These are phyloP conservation scores for Myotisia sp. DNA, from an alignment of 2,329 filamentous ascomycete genomes.

Conservation along the genomic window DNA sequence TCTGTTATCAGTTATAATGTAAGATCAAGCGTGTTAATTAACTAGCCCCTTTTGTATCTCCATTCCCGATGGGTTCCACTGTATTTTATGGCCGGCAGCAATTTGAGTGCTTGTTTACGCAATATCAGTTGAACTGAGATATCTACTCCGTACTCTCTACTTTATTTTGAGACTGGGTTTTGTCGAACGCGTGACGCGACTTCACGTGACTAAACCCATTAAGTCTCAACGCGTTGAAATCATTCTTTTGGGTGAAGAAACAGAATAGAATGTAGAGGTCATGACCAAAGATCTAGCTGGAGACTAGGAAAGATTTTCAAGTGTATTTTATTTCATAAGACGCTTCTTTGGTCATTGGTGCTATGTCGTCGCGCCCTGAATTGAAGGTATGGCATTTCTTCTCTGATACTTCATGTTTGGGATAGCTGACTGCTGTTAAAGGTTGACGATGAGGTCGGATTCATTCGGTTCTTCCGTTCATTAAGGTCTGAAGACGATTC, in stretches of 20 bases:
- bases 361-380: conserved; percentile 9
- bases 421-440: conserved; percentile 22
- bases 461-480: conserved; percentile 93
- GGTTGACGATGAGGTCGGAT: conserved; percentile 94
- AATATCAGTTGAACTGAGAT: too few relatives aligned
- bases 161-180: not conserved
- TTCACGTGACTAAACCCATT: conserved; percentile 9
- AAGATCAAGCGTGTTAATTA: too few relatives aligned
- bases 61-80: too few relatives aligned
- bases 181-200: conserved; percentile 7
- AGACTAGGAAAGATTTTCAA: too few relatives aligned
- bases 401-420: not conserved
- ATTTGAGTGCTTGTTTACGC: not conserved
- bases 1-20: too few relatives aligned
- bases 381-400: conserved; percentile 8
- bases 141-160: too few relatives aligned
- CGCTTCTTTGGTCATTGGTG: too few relatives aligned
- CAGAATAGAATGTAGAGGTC: not conserved
- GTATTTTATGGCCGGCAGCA: not conserved
- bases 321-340: not conserved
- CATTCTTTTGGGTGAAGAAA: too few relatives aligned
- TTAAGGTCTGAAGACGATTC: conserved; percentile 51
- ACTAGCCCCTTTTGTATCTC: too few relatives aligned
- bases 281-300: not conserved
- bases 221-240: conserved; percentile 6